Evolutionary conservation across 2,329 filamentous ascomycete genomes (phyloP), one percentile per base, ranked within the genome.

Genomic region (Biscogniauxia marginata): DNA sequence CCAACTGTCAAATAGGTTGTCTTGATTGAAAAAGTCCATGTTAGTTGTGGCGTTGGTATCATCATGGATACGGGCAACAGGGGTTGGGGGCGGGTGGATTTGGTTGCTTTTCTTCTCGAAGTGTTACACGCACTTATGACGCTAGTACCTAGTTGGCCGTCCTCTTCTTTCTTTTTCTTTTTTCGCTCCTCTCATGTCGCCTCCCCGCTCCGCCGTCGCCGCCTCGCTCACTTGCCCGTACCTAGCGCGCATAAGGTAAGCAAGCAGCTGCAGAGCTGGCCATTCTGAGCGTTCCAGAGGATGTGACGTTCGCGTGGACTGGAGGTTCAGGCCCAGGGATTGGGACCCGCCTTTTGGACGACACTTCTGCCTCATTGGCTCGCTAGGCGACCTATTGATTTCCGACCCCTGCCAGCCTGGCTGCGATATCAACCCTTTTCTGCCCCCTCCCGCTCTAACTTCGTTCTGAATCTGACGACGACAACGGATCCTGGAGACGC

Each of bases 281-380:
- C n/a, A 39, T 39, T 39, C 30, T 11, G 30, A 16, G 30, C 9
- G 30, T 16, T 39, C 30, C n/a, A 39, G n/a, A 39, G 30, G 30
- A 39, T 39, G 30, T 39, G 30, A 39, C 30, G 30, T 39, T 39
- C 30, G 30, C 30, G 44, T 20, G 18, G 44, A 20, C 44, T 20
- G 16, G 20, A 22, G 18, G 48, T 53, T 44, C 18, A n/a, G 44
- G 18, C 4, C 50, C 59, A 56, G 49, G 60, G 30, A 39, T 39
- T 11, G 30, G 6, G 56, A 4, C 8, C 61, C 62, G 54, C 46
- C 44, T 57, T 61, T 61, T 48, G 51, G 46, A 65, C 63, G 60
- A 64, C 63, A 65, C 54, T 56, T 54, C 34, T 57, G 8, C 53
- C n/a, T 54, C 13, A 65, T 64, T 65, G 62, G 63, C 19, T 45